Conservation (phyloP, 1,284 basidiomycete species). For the Ceratobasidium sp. region DNA sequence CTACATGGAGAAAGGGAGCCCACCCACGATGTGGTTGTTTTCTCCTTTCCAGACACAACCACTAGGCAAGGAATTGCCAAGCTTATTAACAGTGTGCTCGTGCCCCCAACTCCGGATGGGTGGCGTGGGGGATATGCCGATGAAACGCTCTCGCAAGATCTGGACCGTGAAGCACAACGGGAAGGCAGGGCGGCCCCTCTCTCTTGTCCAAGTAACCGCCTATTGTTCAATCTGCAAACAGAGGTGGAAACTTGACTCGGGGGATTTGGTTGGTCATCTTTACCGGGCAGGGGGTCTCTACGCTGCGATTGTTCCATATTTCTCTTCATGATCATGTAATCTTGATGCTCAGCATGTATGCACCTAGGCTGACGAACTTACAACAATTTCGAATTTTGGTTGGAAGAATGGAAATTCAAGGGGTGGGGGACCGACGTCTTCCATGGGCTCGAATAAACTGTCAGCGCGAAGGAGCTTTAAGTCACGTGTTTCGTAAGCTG, state of each 20-base stretch:
- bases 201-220: neutral
- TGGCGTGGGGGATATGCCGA: too few relatives aligned
- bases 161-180: too few relatives aligned
- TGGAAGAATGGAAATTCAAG: too few relatives aligned
- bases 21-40: slow-evolving; percentile 1
- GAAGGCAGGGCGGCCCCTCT: too few relatives aligned
- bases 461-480: too few relatives aligned
- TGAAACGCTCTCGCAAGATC: neutral
- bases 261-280: neutral
- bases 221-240: slow-evolving; percentile 19
- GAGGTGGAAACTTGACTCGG: neutral
- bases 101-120: neutral
- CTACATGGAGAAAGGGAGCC: neutral
- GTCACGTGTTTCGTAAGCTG: too few relatives aligned
- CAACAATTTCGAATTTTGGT: too few relatives aligned
- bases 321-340: too few relatives aligned
- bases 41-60: slow-evolving; percentile 14
- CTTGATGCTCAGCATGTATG: too few relatives aligned
- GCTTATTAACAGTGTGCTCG: slow-evolving; percentile 4
- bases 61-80: slow-evolving; percentile 1
- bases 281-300: slow-evolving; percentile 21
- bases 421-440: too few relatives aligned
- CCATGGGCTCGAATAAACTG: too few relatives aligned
- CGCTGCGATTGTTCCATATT: slow-evolving; percentile 25
- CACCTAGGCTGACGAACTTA: too few relatives aligned